Conservation (phyloP, 1,139 yeast species). For the Sugiyamaella castrensis region DNA sequence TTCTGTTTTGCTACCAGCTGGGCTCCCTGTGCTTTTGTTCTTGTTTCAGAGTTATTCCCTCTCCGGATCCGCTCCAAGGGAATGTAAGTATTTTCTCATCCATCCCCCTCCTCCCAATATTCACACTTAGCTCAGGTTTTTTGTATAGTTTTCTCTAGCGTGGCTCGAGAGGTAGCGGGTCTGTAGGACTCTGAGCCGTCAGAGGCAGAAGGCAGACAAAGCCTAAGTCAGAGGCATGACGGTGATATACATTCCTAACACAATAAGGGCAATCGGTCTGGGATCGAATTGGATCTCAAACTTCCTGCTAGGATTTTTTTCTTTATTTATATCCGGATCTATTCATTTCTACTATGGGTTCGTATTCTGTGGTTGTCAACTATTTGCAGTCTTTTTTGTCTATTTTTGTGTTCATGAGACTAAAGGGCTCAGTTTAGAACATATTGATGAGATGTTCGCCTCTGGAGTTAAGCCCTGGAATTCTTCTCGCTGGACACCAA, state of each 20-base stretch:
- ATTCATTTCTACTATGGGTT: constrained; percentile 63
- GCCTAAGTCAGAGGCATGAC: too few relatives aligned
- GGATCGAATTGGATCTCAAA: constrained; percentile 73
- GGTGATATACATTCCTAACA: too few relatives aligned
- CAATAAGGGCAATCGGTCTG: constrained; percentile 41
- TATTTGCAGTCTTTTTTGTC: constrained; percentile 56
- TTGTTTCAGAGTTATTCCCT: constrained; percentile 76
- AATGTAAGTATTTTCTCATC: constrained; percentile 37
- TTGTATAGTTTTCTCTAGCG: too few relatives aligned
- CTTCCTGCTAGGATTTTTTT: constrained; percentile 54
- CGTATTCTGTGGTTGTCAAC: constrained; percentile 66
- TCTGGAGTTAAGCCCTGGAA: constrained; percentile 33
- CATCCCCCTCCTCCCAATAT: too few relatives aligned
- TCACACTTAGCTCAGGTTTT: too few relatives aligned
- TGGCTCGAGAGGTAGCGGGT: too few relatives aligned
- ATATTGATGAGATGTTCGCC: constrained; percentile 36
- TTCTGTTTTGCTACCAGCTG: constrained; percentile 83
- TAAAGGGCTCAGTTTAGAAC: constrained; percentile 71
- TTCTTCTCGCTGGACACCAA: constrained; percentile 30
- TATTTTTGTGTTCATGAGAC: constrained; percentile 70
- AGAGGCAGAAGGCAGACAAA: too few relatives aligned
- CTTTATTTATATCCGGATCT: constrained; percentile 46
- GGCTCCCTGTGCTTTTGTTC: constrained; percentile 83
- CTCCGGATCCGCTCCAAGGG: constrained; percentile 76
- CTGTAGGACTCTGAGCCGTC: too few relatives aligned